Base-by-base conservation (phyloP, 2,329 filamentous ascomycete species). In the Hypoxylon sp. region DNA sequence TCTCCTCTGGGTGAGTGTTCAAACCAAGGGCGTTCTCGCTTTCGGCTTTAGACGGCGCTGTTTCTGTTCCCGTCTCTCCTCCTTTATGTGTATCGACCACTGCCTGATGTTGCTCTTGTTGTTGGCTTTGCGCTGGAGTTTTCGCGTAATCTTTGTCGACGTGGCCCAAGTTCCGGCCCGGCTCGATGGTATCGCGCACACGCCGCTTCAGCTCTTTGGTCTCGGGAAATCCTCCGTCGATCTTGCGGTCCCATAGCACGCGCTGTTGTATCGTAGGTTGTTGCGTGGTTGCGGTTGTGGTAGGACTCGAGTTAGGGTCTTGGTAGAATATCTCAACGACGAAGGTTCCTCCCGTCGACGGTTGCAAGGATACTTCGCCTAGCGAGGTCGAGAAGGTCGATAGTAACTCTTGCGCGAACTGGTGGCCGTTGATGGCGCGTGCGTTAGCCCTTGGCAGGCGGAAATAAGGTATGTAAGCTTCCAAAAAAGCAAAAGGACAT, bases 321-420 rank as follows among this genome's bases (percentile, higher is more conserved):
- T 21, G 51, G 64, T 66, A 68, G 58, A 23, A 63, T 72, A 96
- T 81, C 51, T 86, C 80, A 8, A 97, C 86, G 15, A 83, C 79
- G 67, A 97, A 99, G 2, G 89, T 78, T 0, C 94, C 93, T 12
- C 93, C 91, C 0, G 90, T 95, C 9, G 85, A 79, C 0, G 94
- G 94, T 59, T 95, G 84, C 5, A 99, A 81, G 11, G 93, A 86
- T 7, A 97, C 87, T 71, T 97, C 93, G 55, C 91, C 92, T 2
- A 97, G 81, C 32, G 84, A 79, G 1, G 86, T 90, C 45, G 84
- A 83, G 75, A 99, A 99, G 0, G 93, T 99, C 1, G 91, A 96
- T 26, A 99, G 84, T 32, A 99, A 85, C 72, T 97, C 94, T 78
- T 97, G 94, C 37, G 88, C 93, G 71, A 89, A 97, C 90, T 96